phyloP scores from a whole-genome alignment of 73 alveolate genomes.

The Uronychia setigera region DNA sequence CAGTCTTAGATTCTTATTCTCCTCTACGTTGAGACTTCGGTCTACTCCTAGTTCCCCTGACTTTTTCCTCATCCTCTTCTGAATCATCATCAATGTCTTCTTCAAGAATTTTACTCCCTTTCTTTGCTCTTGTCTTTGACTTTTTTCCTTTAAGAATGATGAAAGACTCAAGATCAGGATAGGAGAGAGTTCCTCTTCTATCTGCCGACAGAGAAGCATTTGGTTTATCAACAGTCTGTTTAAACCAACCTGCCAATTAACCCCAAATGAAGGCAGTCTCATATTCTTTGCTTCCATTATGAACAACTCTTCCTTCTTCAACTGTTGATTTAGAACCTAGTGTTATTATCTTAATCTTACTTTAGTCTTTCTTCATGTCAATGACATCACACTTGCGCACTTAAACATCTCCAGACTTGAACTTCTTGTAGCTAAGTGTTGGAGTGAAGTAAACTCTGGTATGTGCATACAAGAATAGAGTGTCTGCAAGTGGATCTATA shows the following conservation, averaged over 20 bases:
- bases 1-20: slow-evolving; percentile 13
- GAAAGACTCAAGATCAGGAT: slow-evolving; percentile 84
- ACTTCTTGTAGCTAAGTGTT: slow-evolving; percentile 36
- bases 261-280: slow-evolving; percentile 89
- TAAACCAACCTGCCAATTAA: slow-evolving; percentile 85
- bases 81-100: slow-evolving; percentile 27
- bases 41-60: slow-evolving; percentile 43
- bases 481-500: slow-evolving; percentile 65
- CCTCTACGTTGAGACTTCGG: background rate
- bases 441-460: slow-evolving; percentile 66
- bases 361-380: background rate
- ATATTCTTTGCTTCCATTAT: slow-evolving; percentile 83
- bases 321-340: background rate
- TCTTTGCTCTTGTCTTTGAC: slow-evolving; percentile 15
- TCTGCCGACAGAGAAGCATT: slow-evolving; percentile 74
- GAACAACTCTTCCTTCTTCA: slow-evolving; percentile 52
- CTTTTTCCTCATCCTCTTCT: slow-evolving; percentile 27
- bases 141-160: slow-evolving; percentile 42
- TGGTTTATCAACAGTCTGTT: slow-evolving; percentile 90
- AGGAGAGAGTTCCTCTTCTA: slow-evolving; percentile 90
- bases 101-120: slow-evolving; percentile 4
- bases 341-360: background rate
- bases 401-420: slow-evolving; percentile 41
- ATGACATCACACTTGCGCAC: slow-evolving; percentile 73
- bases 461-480: slow-evolving; percentile 50